Evolutionary conservation across 1,284 basidiomycete genomes (phyloP).

Genomic region (Ustilago nuda): DNA sequence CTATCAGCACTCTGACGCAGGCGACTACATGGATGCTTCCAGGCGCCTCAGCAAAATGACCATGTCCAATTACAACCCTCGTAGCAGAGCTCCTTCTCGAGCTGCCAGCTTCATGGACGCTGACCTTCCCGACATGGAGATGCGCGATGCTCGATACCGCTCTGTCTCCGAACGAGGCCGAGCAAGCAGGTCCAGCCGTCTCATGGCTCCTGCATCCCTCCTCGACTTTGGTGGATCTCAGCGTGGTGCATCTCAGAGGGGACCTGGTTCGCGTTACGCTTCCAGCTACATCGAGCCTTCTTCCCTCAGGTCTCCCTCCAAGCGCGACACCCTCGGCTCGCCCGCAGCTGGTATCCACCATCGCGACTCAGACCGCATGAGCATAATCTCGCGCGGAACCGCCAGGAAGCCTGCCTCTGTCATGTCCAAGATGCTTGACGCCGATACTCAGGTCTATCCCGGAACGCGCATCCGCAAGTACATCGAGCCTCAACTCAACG

Average conservation of each 20-base stretch:
- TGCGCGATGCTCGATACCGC: slow-evolving; percentile 27
- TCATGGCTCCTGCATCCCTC: slow-evolving; percentile 26
- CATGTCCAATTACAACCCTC: slow-evolving; percentile 14
- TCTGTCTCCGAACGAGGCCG: slow-evolving; percentile 33
- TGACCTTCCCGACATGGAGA: slow-evolving; percentile 25
- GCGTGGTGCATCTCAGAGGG: slow-evolving; percentile 12
- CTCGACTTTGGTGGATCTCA: slow-evolving; percentile 29
- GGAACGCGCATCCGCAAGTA: slow-evolving; percentile 53
- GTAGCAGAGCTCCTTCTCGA: slow-evolving; percentile 27
- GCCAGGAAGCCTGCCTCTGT: slow-evolving; percentile 34
- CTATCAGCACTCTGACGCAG: slow-evolving; percentile 40
- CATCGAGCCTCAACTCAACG: slow-evolving; percentile 50
- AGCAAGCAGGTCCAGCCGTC: slow-evolving; percentile 24
- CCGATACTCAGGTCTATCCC: slow-evolving; percentile 46
- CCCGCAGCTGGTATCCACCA: slow-evolving; percentile 19
- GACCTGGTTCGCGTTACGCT: slow-evolving; percentile 25
- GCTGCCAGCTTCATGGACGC: slow-evolving; percentile 28
- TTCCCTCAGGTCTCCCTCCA: slow-evolving; percentile 24
- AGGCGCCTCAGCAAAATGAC: slow-evolving; percentile 41
- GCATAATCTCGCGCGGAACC: slow-evolving; percentile 32
- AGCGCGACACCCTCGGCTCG: slow-evolving; percentile 14
- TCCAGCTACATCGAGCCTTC: slow-evolving; percentile 26
- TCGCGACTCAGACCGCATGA: slow-evolving; percentile 39
- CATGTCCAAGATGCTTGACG: slow-evolving; percentile 35
- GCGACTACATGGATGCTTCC: slow-evolving; percentile 36